Evolutionary conservation across 2,329 filamentous ascomycete genomes (phyloP), one percentile per base, ranked within the genome.

Genomic region (Fusarium miscanthi): DNA sequence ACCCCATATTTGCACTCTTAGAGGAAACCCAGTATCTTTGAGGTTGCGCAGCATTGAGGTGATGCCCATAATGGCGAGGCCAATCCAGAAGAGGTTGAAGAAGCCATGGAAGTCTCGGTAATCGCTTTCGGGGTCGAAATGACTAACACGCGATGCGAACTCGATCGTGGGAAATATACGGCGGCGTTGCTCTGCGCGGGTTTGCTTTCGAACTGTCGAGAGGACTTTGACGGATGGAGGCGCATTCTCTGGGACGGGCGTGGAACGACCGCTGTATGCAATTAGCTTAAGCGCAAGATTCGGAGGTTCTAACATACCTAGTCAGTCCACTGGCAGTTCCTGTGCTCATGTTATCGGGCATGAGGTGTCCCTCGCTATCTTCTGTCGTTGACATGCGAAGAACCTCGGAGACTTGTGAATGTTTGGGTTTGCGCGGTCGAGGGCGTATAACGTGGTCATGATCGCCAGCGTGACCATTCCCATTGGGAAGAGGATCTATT

Each of bases 61-160:
- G 70, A 97, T 92, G 77, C 95, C 94, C 95, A 99, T 97, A 81
- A 99, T 97, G 75, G 93, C 94, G 66, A 99, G 87, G 14, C 94
- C 94, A 73, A 99, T 95, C 96, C 96, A 99, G 84, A 99, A 99
- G 41, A 99, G 89, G 59, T 96, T 94, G 84, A 98, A 99, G 88
- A 99, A 99, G 79, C 96, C 96, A 77, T 94, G 91, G 81, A 99
- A 99, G 82, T 99, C 94, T 78, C 91, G 91, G 81, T 98, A 95
- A 78, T 97, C 94, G 82, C 93, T 97, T 54, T 90, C 88, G 1
- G 95, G 94, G 79, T 99, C 96, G 80, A 99, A 97, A 83, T 99
- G 95, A 23, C 95, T 98, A 27, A 98, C 92, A 63, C 96, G 92
- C 67, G 93, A 92, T 43, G 93, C 89, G 84, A 95, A 99, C 78